Evolutionary conservation across 768 basidiomycete species (phyloP), one percentile per base, ranked within the genome.

Genomic region (Phylloporus rhodoxanthus): DNA sequence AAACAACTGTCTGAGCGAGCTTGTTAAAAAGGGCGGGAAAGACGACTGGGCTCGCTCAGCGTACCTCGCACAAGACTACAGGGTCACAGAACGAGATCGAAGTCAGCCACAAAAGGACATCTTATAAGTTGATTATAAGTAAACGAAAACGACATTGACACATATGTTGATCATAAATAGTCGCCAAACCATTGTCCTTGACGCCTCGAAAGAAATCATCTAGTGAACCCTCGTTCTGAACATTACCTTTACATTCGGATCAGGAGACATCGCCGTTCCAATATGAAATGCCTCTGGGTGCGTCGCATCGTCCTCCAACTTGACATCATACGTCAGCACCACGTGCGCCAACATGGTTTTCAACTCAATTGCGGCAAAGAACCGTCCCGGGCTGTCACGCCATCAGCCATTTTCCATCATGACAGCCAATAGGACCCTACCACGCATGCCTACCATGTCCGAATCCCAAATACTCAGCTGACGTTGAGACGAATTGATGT

Each of bases 331-430:
- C 2, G 19, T 32, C 61, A 47, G 63, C n/a, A 79, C 52, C 4
- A 79, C 40, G 45, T 74, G 64, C 8, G 75, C 75, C 30, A 78
- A 48, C 59, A 78, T 69, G 0, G 70, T 59, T 56, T 79, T 78
- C 58, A 79, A 57, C 50, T 70, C 64, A 26, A 60, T 63, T 15
- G 67, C 67, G 3, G 71, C 71, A 48, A 76, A 70, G 57, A 77
- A 77, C 17, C 77, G 67, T 10, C 43, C 47, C 2, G 44, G 42
- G 21, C 52, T 54, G 21, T 62, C 14, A 13, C 3, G 21, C 8
- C 19, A 19, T 25, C 6, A 53, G 8, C 17, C 3, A 9, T 20
- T 8, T 30, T 8, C 14, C 7, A n/a, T 8, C 26, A 28, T 10
- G n/a, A 10, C 20, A 2, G 25, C 10, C 10, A 10, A 14, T 3